Percentiles rank a stretch among this genome's conserved stretches.
These are phyloP conservation scores for Singerocomus inundabilis DNA, from an alignment of 1,284 basidiomycete genomes.

Conservation along the genomic window DNA sequence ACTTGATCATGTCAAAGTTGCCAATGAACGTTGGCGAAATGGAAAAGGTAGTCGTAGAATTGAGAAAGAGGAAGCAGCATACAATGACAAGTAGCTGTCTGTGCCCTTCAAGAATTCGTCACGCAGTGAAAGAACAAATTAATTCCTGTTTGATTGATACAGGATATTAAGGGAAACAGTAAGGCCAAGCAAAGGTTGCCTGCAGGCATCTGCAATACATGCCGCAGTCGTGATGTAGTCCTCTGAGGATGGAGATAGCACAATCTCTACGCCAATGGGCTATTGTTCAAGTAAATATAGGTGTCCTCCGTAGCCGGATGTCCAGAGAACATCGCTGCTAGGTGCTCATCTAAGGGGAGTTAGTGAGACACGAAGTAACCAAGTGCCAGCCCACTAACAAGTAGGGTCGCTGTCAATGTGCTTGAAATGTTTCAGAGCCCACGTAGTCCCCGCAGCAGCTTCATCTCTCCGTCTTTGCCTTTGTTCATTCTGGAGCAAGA, in stretches of 20 bases:
- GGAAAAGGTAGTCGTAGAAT: conserved; percentile 51
- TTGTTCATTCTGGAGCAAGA: conserved; percentile 75
- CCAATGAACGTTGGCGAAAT: conserved; percentile 76
- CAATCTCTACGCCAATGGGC: conserved; percentile 28
- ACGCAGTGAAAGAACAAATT: conserved; percentile 13
- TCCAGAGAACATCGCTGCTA: conserved; percentile 50
- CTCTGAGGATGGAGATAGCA: conserved; percentile 2
- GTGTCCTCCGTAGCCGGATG: conserved; percentile 62
- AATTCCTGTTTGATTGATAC: conserved; percentile 17
- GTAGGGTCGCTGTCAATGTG: conserved; percentile 65
- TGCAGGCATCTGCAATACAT: conserved; percentile 11
- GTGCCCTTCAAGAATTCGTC: background rate
- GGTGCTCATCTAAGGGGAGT: conserved; percentile 51
- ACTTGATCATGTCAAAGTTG: conserved; percentile 66
- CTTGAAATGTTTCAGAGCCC: conserved; percentile 78
- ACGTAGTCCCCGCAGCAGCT: conserved; percentile 64
- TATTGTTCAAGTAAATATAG: conserved; percentile 63
- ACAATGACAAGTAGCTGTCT: conserved; percentile 9
- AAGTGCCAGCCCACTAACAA: conserved; percentile 49
- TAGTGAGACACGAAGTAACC: background rate
- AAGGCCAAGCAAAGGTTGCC: conserved; percentile 22
- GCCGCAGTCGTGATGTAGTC: conserved; percentile 7
- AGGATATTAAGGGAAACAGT: conserved; percentile 12
- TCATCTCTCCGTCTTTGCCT: conserved; percentile 88
- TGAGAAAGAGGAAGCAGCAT: conserved; percentile 1